Percentiles rank a stretch among this genome's conserved stretches.
phyloP scores from a whole-genome alignment of 108 stramenopile species.

The Cylindrotheca fusiformis region DNA sequence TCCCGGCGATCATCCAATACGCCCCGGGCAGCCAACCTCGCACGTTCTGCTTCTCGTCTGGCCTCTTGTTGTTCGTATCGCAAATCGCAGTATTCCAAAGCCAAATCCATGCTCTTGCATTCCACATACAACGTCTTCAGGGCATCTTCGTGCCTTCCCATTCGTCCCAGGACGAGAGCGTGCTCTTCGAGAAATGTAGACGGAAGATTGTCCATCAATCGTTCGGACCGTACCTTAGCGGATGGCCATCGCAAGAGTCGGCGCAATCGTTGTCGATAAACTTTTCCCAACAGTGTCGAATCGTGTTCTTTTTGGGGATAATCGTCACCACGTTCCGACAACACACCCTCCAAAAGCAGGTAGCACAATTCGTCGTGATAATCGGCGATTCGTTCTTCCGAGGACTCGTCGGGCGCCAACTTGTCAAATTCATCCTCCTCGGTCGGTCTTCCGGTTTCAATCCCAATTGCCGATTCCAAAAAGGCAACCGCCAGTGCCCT shows the following conservation, averaged over 20 bases:
- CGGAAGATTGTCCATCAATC: conserved; percentile 66
- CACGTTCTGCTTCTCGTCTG: conserved; percentile 43
- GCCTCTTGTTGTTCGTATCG: conserved; percentile 57
- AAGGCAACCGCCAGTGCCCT: conserved; percentile 77
- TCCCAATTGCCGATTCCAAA: conserved; percentile 83
- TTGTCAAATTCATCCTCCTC: conserved; percentile 45
- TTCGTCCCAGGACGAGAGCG: conserved; percentile 76
- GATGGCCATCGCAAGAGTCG: conserved; percentile 75
- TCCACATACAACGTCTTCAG: conserved; percentile 77
- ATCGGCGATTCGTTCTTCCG: conserved; percentile 55
- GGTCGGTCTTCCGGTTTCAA: conserved; percentile 62
- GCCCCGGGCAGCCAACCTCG: conserved; percentile 19
- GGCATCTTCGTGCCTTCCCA: conserved; percentile 87
- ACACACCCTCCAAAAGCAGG: conserved; percentile 82
- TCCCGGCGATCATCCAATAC: conserved; percentile 33
- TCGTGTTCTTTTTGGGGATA: conserved; percentile 21
- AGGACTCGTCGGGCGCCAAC: conserved; percentile 29
- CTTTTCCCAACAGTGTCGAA: conserved; percentile 61
- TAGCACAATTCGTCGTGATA: conserved; percentile 86
- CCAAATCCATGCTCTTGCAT: conserved; percentile 71
- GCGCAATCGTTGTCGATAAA: conserved; percentile 72
- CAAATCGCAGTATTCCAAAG: conserved; percentile 86
- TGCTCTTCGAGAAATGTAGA: conserved; percentile 78
- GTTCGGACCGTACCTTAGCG: conserved; percentile 69
- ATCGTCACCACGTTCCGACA: conserved; percentile 78